Base-by-base conservation (phyloP, 495 filamentous ascomycete species). In the Aspergillus mulundensis region DNA sequence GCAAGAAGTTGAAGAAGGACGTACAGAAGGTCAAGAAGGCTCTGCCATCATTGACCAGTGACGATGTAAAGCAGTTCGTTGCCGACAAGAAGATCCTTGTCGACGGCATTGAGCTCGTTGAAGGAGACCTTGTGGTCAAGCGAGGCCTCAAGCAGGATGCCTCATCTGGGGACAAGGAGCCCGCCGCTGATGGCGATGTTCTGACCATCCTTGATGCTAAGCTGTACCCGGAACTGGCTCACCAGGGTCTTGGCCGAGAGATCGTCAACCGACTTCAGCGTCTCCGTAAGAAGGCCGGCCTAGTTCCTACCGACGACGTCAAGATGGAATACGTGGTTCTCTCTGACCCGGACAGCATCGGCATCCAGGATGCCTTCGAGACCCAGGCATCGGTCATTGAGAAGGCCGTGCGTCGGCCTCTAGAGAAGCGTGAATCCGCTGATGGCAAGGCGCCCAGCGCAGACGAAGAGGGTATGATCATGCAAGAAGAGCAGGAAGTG, bases 1-100 rank as follows among this genome's bases (percentile, higher is more conserved):
- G 94, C 56, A 96, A 96, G 83, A 97, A 97, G 74, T 79, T 97
- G 50, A 95, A 90, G 80, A 97, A 95, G 75, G 94, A 93, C 62
- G 88, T 86, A 48, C 84, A 84, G 60, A 90, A 84, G 69, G 91
- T 97, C 51, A 92, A 91, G 76, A 95, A 94, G 68, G 91, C 89
- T 16, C 76, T 98, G 40, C 92, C 93, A 18, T 76, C 71, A 43
- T 75, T 98, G 44, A 88, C 82, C 19, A 91, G 86, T 55, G 81
- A 89, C 14, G 79, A 96, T 58, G 90, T 95, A 21, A 85, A 87
- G 62, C 62, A 75, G 45, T 97, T 89, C 62, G 76, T 91, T 34
- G 64, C 80, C 20, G 77, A 81, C 10, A 85, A 86, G 65, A 82
- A 78, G 65, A 89, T 97, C 28, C 71, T 81, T 2, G 87, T 98